Evolutionary conservation across 306 rosid genomes (phyloP).

Genomic region (Parietaria judaica): DNA sequence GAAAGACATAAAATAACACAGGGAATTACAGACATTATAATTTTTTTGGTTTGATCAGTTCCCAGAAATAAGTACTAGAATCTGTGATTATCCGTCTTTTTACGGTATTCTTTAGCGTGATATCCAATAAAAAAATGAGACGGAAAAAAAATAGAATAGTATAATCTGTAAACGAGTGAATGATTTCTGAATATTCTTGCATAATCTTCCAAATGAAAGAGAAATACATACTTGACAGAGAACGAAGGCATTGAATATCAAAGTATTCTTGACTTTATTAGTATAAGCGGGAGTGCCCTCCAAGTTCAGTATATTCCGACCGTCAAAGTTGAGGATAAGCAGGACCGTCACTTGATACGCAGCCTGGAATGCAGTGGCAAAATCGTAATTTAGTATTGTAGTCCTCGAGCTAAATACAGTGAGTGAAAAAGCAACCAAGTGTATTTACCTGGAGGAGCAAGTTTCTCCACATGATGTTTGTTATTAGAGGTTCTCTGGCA

Average conservation of each 20-base stretch:
- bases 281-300: conserved; percentile 22
- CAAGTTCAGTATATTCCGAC: conserved; percentile 45
- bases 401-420: background rate
- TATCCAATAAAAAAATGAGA: no score
- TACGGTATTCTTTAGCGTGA: no score
- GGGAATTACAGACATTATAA: no score
- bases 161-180: no score
- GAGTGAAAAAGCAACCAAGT: background rate
- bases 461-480: conserved; percentile 97
- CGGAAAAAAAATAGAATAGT: no score
- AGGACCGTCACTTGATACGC: conserved; percentile 67
- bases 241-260: conserved; percentile 92
- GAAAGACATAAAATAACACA: background rate
- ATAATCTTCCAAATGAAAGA: background rate
- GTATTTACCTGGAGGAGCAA: conserved; percentile 67
- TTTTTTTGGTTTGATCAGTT: no score
- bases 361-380: conserved; percentile 40
- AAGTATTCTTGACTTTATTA: conserved; percentile 60
- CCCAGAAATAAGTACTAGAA: no score
- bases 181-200: no score
- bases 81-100: no score
- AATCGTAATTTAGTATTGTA: background rate
- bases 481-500: conserved; percentile 78
- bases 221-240: conserved; percentile 70
- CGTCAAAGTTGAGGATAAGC: conserved; percentile 65